Base-by-base conservation (phyloP, 805 yeast species). In the Ogataea ganodermae region DNA sequence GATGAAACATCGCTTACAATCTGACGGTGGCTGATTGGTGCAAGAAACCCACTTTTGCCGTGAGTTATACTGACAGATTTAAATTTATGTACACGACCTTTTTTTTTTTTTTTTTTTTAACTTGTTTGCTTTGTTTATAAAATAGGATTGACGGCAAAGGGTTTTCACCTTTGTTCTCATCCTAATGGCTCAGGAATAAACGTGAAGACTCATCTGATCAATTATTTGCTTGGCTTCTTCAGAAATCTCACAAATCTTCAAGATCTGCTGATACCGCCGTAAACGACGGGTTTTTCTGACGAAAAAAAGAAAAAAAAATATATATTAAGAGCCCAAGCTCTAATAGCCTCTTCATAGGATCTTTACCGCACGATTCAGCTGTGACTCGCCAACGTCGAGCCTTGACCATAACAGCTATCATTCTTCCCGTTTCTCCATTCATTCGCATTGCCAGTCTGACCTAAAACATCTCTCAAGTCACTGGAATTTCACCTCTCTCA, bases 41-140 rank as follows among this genome's bases (percentile, higher is more conserved):
- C 4, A 30, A 30, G 6, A 12, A 18, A 6, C 17, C 3, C 8
- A 4, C 6, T 12, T 30, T n/a, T n/a, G 33, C 33, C 33, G 33
- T 30, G 17, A n/a, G 8, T 14, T 30, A 18, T 9, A 30, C 9
- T 30, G 33, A 18, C 33, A 30, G 33, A 30, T 30, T 14, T 30
- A n/a, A 6, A 10, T 13, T 6, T n/a, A 27, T n/a, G 18, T 30
- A 18, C 17, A 30, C n/a, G 14, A 14, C 18, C 3, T 18, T n/a
- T 6, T 28, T 28, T 28, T 2, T 23, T 36, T 36, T 36, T 36
- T 36, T 23, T 23, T 23, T 23, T 36, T 20, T 13, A 20, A 13
- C 17, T 36, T 36, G 40, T 24, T 36, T 36, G 40, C 40, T 36
- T 36, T 36, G 40, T 36, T 36, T 36, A 36, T 36, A 36, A 36